These are phyloP conservation scores for Puccinia coronata DNA, from an alignment of 1,284 basidiomycete genomes.

Conservation along the genomic window DNA sequence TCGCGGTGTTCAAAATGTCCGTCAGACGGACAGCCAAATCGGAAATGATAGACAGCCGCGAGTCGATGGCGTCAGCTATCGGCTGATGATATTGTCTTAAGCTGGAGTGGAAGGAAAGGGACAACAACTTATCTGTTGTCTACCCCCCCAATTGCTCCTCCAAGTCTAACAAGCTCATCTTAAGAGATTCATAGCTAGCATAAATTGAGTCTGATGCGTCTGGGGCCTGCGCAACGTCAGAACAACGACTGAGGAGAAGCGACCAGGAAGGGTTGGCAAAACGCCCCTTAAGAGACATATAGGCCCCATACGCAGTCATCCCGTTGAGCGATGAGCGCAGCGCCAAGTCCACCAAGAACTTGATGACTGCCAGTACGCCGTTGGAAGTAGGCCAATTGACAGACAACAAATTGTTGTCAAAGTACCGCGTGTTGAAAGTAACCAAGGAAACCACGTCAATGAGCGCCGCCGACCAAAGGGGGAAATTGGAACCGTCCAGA, in stretches of 20 bases:
- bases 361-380: neutral
- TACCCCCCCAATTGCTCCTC: neutral
- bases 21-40: neutral
- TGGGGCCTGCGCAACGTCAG: neutral
- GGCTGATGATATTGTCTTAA: neutral
- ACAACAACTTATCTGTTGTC: conserved; percentile 1
- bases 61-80: neutral
- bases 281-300: neutral
- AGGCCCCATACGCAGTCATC: neutral
- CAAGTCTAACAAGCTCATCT: neutral
- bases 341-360: neutral
- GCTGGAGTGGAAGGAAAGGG: neutral
- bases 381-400: neutral
- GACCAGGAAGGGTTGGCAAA: neutral
- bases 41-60: neutral
- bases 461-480: neutral
- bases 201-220: neutral
- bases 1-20: neutral
- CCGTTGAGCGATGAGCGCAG: neutral
- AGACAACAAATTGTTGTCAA: neutral
- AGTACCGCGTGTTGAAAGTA: neutral
- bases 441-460: neutral
- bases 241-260: neutral
- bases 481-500: neutral
- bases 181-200: neutral